Conservation (phyloP, 495 filamentous ascomycete genomes). For the Sordaria brevicollis region DNA sequence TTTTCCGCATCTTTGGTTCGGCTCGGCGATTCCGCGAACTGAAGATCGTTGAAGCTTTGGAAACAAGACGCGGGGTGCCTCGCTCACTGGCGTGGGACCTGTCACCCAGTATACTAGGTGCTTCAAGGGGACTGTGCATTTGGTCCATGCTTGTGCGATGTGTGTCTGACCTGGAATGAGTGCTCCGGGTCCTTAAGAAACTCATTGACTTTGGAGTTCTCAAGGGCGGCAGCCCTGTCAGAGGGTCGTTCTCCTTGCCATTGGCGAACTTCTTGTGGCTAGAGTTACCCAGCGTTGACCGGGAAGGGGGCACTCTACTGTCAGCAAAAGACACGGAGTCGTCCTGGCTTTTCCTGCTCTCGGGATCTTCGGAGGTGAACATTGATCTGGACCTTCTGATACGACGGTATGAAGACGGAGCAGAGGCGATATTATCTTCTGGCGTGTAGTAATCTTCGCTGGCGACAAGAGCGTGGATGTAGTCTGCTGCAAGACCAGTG, state of each 20-base stretch:
- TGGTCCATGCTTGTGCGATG: background rate
- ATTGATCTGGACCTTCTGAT: conserved; percentile 66
- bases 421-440: conserved; percentile 51
- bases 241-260: conserved; percentile 6
- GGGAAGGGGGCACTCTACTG: conserved; percentile 2
- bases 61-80: conserved; percentile 13
- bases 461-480: conserved; percentile 25
- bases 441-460: conserved; percentile 41
- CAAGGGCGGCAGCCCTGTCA: conserved; percentile 6
- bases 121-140: background rate
- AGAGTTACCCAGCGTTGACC: conserved; percentile 2
- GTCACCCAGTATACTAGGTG: background rate
- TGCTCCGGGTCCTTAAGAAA: conserved; percentile 41
- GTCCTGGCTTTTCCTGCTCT: conserved; percentile 3
- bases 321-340: background rate
- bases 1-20: conserved; percentile 45
- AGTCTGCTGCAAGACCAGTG: conserved; percentile 13
- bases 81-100: background rate
- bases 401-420: conserved; percentile 64
- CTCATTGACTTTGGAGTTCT: conserved; percentile 49
- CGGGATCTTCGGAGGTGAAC: conserved; percentile 44
- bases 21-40: conserved; percentile 29
- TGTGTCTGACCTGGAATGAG: conserved; percentile 8
- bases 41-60: conserved; percentile 41
- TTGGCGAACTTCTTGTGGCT: conserved; percentile 8